These are phyloP conservation scores for Globisporangium acanthophoron DNA, from an alignment of 352 stramenopile genomes.

Conservation along the genomic window DNA sequence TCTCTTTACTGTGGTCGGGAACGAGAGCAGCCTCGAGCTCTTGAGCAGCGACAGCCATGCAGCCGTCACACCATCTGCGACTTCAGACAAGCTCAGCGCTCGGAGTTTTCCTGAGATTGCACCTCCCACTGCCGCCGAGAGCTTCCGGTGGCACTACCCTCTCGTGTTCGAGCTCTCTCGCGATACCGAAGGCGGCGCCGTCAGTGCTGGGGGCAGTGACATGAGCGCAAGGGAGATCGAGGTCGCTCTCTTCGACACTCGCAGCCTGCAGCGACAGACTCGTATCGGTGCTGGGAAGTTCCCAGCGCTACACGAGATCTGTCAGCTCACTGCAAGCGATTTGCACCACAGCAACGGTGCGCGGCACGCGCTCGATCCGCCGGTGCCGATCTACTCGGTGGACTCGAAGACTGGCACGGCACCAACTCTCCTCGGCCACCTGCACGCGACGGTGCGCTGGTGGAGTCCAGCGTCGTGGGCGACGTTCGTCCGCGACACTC, in stretches of 20 bases:
- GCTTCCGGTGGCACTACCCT: constrained; percentile 34
- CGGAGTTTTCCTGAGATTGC: constrained; percentile 1
- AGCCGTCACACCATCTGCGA: constrained; percentile 16
- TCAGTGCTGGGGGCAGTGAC: too few relatives aligned
- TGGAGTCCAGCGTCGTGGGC: constrained; percentile 46
- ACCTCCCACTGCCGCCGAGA: background rate
- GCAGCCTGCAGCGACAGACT: constrained; percentile 9
- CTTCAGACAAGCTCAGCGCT: background rate
- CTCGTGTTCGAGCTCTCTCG: constrained; percentile 9
- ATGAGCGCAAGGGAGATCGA: constrained; percentile 5
- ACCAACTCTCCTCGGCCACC: constrained; percentile 16
- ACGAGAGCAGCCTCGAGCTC: background rate
- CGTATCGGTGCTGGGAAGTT: constrained; percentile 20
- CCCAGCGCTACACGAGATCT: constrained; percentile 6
- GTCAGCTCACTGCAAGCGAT: background rate
- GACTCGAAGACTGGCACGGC: background rate
- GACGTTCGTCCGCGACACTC: constrained; percentile 25
- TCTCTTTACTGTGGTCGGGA: background rate
- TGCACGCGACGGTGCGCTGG: constrained; percentile 28
- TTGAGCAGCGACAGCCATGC: background rate
- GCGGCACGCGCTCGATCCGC: background rate
- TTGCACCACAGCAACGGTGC: background rate
- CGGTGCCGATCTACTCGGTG: constrained; percentile 4
- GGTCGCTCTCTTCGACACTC: constrained; percentile 24
- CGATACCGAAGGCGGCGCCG: too few relatives aligned